Base-by-base conservation (phyloP, 768 basidiomycete species). In the Pleurotus tuoliensis region DNA sequence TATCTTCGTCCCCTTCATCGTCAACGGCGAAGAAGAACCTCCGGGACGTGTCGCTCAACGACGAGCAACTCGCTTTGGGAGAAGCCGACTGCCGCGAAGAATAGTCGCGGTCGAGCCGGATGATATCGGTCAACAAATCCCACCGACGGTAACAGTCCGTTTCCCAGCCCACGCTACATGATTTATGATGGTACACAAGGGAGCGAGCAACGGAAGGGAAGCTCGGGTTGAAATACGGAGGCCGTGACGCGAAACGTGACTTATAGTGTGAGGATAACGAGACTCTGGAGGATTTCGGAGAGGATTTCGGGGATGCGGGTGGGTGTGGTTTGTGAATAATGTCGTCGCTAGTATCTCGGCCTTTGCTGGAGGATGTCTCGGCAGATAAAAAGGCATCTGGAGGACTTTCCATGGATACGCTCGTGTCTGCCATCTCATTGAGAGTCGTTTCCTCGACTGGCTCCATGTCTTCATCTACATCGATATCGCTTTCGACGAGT, bases 81-180 rank as follows among this genome's bases (percentile, higher is more conserved):
- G 22, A 15, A 51, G 55, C 12, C n/a, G 34, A 7, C 56, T 51
- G 22, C 54, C 62, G 66, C 47, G 51, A 53, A 20, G 51, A 41
- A 18, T 20, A 12, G 25, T 66, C 63, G 37, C 58, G 58, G 45
- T 73, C 68, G 47, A 63, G 62, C 38, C 68, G 66, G 22, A 74
- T 72, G 3, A 83, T 70, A 55, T 76, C 73, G 46, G 77, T 59
- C 47, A 85, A 70, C 46, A 83, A 52, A 56, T 82, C 77, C 80
- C 81, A 83, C 55, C 80, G 80, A 25, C 71, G 71, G 59, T 82
- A 78, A 81, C 81, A 83, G 57, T 71, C 75, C 9, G 72, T 71
- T 38, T 74, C 68, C 82, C 81, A 82, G 22, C 61, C 60, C 13
- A 48, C 53, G 62, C 60, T 12, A 12, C 11, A 51, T 57, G 45